These are phyloP conservation scores for Debaryomycetaceae sp. DNA, from an alignment of 1,139 yeast genomes.

Conservation along the genomic window DNA sequence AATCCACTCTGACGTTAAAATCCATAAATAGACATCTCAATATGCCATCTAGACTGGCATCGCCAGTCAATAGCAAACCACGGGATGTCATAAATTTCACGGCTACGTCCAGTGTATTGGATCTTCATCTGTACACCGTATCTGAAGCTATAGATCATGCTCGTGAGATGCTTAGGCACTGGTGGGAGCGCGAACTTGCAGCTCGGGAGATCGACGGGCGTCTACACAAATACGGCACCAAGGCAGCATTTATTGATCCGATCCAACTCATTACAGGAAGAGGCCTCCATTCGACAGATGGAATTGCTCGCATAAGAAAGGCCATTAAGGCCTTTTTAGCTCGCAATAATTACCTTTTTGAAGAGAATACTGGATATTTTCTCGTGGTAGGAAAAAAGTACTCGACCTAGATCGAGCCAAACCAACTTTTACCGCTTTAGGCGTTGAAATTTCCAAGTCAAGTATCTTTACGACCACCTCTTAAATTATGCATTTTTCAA, in stretches of 20 bases:
- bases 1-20: not conserved
- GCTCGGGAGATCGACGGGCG: constrained; percentile 39
- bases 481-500: not conserved
- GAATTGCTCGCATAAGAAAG: constrained; percentile 42
- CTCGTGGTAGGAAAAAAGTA: constrained; percentile 33
- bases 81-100: not conserved
- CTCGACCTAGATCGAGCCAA: not conserved
- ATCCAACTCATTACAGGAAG: constrained; percentile 54
- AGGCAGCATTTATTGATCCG: constrained; percentile 32
- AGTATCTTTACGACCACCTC: not conserved
- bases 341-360: constrained; percentile 32
- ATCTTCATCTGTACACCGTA: constrained; percentile 51
- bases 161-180: constrained; percentile 28
- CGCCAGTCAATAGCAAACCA: not conserved
- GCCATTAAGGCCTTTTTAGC: constrained; percentile 36
- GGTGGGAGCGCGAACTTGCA: constrained; percentile 55
- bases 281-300: constrained; percentile 59
- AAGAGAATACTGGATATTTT: constrained; percentile 46
- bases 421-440: not conserved
- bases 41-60: not conserved
- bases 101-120: constrained; percentile 26
- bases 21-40: not conserved
- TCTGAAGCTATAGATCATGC: constrained; percentile 40
- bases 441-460: not conserved
- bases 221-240: constrained; percentile 24